These are phyloP conservation scores for Phyllosticta capitalensis DNA, from an alignment of 2,329 filamentous ascomycete genomes.

Conservation along the genomic window DNA sequence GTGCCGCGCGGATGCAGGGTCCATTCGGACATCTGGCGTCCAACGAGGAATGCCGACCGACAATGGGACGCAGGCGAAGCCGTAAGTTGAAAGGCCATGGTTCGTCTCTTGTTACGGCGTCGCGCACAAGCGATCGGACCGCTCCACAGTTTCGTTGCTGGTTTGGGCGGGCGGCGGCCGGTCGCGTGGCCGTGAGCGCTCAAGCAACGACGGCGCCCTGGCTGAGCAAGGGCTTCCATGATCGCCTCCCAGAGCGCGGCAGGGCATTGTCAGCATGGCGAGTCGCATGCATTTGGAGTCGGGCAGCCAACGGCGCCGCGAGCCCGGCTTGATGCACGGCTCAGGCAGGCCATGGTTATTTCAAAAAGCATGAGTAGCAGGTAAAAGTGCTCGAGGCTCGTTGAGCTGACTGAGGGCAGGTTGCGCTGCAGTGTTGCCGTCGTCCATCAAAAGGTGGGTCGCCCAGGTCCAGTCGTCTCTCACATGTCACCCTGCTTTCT, in stretches of 20 bases:
- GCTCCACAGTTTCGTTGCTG: neutral
- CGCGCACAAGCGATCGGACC: neutral
- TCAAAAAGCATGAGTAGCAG: neutral
- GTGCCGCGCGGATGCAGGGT: neutral
- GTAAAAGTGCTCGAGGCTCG: no score
- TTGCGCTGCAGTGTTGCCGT: neutral
- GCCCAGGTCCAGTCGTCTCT: neutral
- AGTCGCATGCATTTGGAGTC: neutral
- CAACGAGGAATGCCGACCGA: neutral
- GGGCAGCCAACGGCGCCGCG: neutral
- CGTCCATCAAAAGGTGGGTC: neutral
- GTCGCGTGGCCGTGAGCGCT: slow-evolving; percentile 6
- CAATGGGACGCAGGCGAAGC: neutral
- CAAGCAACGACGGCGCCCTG: neutral
- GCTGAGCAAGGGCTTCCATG: slow-evolving; percentile 10
- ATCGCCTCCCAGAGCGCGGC: slow-evolving; percentile 7
- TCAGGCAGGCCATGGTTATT: neutral
- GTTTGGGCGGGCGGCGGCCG: neutral
- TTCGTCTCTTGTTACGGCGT: neutral
- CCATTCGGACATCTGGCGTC: neutral
- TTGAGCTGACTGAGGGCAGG: neutral
- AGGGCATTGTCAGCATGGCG: neutral
- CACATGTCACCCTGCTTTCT: neutral
- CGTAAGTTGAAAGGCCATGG: neutral
- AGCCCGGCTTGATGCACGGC: neutral